A percentile compares a stretch with the other conserved stretches of the same genome.
Evolutionary conservation across 345 rosid genomes (phyloP).

Genomic region (Gossypium raimondii): DNA sequence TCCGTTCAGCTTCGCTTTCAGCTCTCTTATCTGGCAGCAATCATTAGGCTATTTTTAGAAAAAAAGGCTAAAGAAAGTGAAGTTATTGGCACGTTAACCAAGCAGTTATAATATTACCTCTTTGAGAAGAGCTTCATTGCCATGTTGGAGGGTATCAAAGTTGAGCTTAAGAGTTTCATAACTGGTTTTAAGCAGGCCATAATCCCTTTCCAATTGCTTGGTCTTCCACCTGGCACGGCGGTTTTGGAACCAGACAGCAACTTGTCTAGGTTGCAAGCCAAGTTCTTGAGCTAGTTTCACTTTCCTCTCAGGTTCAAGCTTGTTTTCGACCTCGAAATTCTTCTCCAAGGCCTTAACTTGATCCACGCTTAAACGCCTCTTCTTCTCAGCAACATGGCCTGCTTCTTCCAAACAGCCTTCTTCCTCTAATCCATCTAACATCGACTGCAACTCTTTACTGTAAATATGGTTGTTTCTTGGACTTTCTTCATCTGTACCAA

Average conservation of each 20-base stretch:
- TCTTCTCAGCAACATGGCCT: conserved; percentile 67
- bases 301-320: conserved; percentile 84
- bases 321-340: conserved; percentile 78
- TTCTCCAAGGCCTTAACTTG: conserved; percentile 88
- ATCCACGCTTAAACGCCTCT: conserved; percentile 64
- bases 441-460: conserved; percentile 59
- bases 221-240: conserved; percentile 92
- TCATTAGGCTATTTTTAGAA: background rate
- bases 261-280: conserved; percentile 82
- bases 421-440: conserved; percentile 80
- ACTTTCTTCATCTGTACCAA: conserved; percentile 51
- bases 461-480: conserved; percentile 54
- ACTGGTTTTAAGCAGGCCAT: conserved; percentile 47
- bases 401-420: conserved; percentile 71
- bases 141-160: conserved; percentile 65
- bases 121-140: conserved; percentile 70
- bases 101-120: conserved; percentile 43
- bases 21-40: conserved; percentile 55
- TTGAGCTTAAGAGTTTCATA: conserved; percentile 56
- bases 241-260: conserved; percentile 91
- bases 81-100: background rate
- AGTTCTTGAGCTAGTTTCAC: conserved; percentile 75
- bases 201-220: conserved; percentile 73
- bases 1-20: conserved; percentile 63
- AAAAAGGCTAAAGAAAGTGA: background rate